Percentiles rank a stretch among this genome's conserved stretches.
Conservation (phyloP, 805 yeast genomes). For the Yamadazyma sp. region DNA sequence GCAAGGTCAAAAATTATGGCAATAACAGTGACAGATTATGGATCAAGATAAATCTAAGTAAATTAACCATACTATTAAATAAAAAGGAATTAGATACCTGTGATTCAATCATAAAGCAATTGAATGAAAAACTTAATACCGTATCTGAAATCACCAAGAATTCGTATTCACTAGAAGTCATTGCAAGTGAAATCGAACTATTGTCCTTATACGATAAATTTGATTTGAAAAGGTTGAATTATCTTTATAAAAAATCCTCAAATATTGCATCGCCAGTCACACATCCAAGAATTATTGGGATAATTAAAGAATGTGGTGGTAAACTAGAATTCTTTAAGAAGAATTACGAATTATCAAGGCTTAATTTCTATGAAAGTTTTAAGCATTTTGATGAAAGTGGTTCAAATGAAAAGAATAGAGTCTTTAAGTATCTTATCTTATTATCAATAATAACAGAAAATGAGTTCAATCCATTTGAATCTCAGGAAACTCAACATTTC, state of each 20-base stretch:
- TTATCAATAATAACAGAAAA: slow-evolving; percentile 61
- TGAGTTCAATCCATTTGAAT: slow-evolving; percentile 67
- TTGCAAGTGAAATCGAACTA: slow-evolving; percentile 63
- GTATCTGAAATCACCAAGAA: slow-evolving; percentile 45
- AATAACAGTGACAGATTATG: slow-evolving; percentile 39
- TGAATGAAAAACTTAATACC: slow-evolving; percentile 35
- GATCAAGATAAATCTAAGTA: slow-evolving; percentile 46
- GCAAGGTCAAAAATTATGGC: slow-evolving; percentile 14
- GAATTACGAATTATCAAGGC: slow-evolving; percentile 57
- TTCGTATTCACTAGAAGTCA: slow-evolving; percentile 55
- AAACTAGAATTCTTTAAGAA: slow-evolving; percentile 58
- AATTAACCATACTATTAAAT: slow-evolving; percentile 36
- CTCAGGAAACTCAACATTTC: slow-evolving; percentile 66
- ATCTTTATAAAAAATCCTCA: slow-evolving; percentile 44
- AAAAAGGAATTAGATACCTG: slow-evolving; percentile 32
- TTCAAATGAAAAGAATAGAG: slow-evolving; percentile 45
- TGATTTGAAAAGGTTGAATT: slow-evolving; percentile 37
- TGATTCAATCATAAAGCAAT: slow-evolving; percentile 25
- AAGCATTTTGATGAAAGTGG: slow-evolving; percentile 46
- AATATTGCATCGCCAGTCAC: slow-evolving; percentile 60
- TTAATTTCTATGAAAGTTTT: slow-evolving; percentile 56
- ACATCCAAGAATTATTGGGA: slow-evolving; percentile 72
- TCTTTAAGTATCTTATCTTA: slow-evolving; percentile 59
- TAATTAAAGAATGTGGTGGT: slow-evolving; percentile 77
- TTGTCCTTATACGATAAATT: slow-evolving; percentile 33